Percentiles rank a stretch among this genome's conserved stretches.
phyloP scores from a whole-genome alignment of 441 rosid genomes.

The Kokia cookei region DNA sequence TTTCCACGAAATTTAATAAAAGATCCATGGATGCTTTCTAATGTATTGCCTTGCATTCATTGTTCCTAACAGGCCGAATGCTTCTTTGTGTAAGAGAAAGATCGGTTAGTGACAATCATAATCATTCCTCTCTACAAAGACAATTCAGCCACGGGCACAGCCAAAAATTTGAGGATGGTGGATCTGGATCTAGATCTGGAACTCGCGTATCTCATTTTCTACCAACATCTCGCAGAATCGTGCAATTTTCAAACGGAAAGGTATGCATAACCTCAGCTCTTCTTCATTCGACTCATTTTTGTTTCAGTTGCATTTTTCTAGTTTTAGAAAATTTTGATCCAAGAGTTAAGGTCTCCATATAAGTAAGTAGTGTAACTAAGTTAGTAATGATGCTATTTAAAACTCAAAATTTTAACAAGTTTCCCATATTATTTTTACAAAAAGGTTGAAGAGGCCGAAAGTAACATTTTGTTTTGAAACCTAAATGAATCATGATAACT shows the following conservation, averaged over 20 bases:
- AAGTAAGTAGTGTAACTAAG: too few relatives aligned
- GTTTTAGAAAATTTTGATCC: neutral
- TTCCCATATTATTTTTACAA: neutral
- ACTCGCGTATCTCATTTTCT: conserved; percentile 74
- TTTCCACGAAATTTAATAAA: neutral
- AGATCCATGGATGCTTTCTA: neutral
- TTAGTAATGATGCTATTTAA: too few relatives aligned
- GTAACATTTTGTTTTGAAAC: too few relatives aligned
- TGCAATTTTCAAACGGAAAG: conserved; percentile 77
- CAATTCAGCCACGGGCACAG: conserved; percentile 68
- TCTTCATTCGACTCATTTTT: neutral
- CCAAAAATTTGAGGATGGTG: conserved; percentile 60
- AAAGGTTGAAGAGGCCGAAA: neutral
- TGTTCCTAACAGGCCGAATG: conserved; percentile 51
- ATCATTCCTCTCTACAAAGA: conserved; percentile 61
- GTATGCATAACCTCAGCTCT: conserved; percentile 11
- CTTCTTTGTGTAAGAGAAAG: conserved; percentile 74
- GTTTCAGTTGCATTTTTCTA: neutral
- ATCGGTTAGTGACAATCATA: conserved; percentile 40
- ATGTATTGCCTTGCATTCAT: neutral
- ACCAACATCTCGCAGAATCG: conserved; percentile 77
- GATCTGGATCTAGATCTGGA: conserved; percentile 39
- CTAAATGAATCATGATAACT: too few relatives aligned
- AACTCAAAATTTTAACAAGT: too few relatives aligned
- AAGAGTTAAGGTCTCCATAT: too few relatives aligned